phyloP scores from a whole-genome alignment of 1,284 basidiomycete genomes.

The Melampsora larici-populina region DNA sequence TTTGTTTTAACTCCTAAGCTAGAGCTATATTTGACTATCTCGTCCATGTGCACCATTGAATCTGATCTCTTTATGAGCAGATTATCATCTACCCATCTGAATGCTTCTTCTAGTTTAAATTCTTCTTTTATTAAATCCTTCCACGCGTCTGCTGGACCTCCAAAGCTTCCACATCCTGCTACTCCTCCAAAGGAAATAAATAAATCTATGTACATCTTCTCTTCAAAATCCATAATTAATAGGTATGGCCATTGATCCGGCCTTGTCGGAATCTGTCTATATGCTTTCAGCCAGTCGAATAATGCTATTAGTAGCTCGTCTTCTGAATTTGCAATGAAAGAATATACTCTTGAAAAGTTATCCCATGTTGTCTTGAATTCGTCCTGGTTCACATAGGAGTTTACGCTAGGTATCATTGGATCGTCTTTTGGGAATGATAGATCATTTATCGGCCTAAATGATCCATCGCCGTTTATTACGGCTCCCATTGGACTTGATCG shows the following conservation, averaged over 20 bases:
- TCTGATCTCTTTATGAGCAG: not conserved
- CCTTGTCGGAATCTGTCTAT: not conserved
- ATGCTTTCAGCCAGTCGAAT: conserved; percentile 5
- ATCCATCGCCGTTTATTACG: too few species aligned
- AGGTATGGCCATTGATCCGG: not conserved
- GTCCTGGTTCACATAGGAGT: too few species aligned
- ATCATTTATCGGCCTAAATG: too few species aligned
- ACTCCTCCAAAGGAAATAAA: not conserved
- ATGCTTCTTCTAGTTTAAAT: not conserved
- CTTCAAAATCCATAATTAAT: not conserved
- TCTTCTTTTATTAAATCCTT: not conserved
- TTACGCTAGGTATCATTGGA: too few species aligned
- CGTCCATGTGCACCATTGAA: not conserved
- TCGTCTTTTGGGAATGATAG: too few species aligned
- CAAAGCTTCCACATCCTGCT: conserved; percentile 1
- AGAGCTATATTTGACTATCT: not conserved
- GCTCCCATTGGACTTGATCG: too few species aligned
- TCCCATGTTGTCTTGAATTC: too few species aligned
- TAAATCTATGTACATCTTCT: not conserved
- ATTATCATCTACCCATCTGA: not conserved
- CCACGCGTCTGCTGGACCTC: conserved; percentile 10
- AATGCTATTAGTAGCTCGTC: not conserved
- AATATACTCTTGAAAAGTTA: too few species aligned
- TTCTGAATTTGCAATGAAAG: too few species aligned
- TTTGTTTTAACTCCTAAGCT: not conserved